Percentiles rank a stretch among this genome's conserved stretches.
Evolutionary conservation across 2,329 filamentous ascomycete species (phyloP).

Genomic region (Ophiostoma sp.): DNA sequence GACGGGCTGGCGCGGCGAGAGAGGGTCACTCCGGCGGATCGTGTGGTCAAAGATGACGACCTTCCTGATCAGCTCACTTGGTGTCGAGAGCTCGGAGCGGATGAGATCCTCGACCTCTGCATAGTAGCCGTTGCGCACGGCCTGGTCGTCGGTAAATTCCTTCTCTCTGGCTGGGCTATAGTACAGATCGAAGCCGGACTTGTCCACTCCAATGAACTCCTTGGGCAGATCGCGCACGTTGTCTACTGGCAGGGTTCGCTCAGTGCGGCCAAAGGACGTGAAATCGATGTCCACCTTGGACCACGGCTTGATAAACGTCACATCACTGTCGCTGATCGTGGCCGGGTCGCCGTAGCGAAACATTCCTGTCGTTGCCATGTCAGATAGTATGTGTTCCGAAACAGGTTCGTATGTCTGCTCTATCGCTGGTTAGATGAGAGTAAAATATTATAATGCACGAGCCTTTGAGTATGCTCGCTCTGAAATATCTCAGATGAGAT

Average conservation of each 20-base stretch:
- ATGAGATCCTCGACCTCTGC: constrained; percentile 55
- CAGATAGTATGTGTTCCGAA: neutral
- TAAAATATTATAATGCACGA: neutral
- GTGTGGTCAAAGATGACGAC: constrained; percentile 70
- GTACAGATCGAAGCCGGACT: constrained; percentile 52
- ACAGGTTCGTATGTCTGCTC: neutral
- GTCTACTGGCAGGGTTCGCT: constrained; percentile 44
- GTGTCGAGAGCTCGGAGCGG: constrained; percentile 41
- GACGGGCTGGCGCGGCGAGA: constrained; percentile 57
- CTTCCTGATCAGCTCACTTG: constrained; percentile 43
- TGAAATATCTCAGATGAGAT: too few relatives aligned
- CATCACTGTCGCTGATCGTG: constrained; percentile 33
- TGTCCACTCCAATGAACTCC: constrained; percentile 51
- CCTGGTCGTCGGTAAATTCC: constrained; percentile 49
- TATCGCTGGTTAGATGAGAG: neutral
- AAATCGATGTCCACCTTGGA: constrained; percentile 57
- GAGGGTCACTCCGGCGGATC: constrained; percentile 52
- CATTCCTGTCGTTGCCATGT: constrained; percentile 29
- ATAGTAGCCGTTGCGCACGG: constrained; percentile 55
- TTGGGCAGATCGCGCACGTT: constrained; percentile 51
- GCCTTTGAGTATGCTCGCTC: too few relatives aligned
- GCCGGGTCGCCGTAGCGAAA: constrained; percentile 58
- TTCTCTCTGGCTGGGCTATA: constrained; percentile 48
- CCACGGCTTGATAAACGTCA: constrained; percentile 49
- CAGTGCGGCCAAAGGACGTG: constrained; percentile 46